Base-by-base conservation (phyloP, 805 yeast genomes). In the Ogataea salicorniae region DNA sequence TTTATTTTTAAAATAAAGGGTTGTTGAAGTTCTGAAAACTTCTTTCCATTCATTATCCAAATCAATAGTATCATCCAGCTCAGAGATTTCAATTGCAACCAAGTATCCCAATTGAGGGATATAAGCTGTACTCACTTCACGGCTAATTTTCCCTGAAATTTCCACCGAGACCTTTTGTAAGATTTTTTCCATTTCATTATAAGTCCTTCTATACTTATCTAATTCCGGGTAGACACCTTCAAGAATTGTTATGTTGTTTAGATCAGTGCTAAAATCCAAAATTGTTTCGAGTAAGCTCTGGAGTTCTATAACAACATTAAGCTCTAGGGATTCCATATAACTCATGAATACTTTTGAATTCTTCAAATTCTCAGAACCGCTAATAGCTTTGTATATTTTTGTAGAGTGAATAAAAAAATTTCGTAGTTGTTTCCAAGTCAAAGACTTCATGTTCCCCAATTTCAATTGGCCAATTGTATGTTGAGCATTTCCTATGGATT, bases 71-170 rank as follows among this genome's bases (percentile, higher is more conserved):
- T 40, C 29, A 3, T 38, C 50, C 62, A 2, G 13, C 17, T 29
- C 67, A 14, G 31, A 26, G 11, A 26, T 26, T 11, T 50, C 50
- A 23, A 53, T 42, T 0, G 70, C 62, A 0, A 71, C 56, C 37
- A 75, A 51, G 43, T 66, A 75, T 0, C 79, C 79, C 20, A 75
- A 49, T 39, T 75, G 77, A 3, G 79, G 79, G 23, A 74, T 68
- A 51, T 74, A 75, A 0, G 70, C 67, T 0, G 68, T 68, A 14
- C 45, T 33, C 29, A 54, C 35, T 45, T 46, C 17, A 39, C 39
- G 6, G 39, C 38, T 15, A 45, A 46, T 5, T 15, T 33, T 33
- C 14, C 13, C 18, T 7, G 46, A 43, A 2, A 62, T 34, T 5
- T 52, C 53, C 3, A 37, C 33, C 0, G 70, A 62, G 7, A 61